These are phyloP conservation scores for Ogataea pignaliae DNA, from an alignment of 805 yeast species.

Conservation along the genomic window DNA sequence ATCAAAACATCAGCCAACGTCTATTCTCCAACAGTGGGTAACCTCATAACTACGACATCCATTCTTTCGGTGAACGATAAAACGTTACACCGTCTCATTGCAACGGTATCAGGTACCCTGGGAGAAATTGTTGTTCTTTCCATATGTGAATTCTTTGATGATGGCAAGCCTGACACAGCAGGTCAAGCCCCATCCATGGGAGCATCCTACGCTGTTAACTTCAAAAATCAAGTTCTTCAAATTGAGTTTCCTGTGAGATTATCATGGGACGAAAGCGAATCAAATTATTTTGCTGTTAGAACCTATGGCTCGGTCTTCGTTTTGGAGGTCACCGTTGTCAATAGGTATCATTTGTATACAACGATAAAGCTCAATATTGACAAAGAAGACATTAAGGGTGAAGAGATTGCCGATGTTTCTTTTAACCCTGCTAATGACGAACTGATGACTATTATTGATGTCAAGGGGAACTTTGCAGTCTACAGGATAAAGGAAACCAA, in stretches of 20 bases:
- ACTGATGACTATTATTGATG: slow-evolving; percentile 43
- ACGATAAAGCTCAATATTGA: slow-evolving; percentile 22
- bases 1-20: slow-evolving; percentile 23
- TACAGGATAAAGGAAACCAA: slow-evolving; percentile 22
- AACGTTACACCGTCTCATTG: background rate
- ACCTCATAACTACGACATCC: slow-evolving; percentile 14
- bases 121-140: slow-evolving; percentile 30
- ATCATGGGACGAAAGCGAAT: slow-evolving; percentile 4
- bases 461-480: slow-evolving; percentile 47
- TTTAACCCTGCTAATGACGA: slow-evolving; percentile 39
- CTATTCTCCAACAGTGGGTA: slow-evolving; percentile 35
- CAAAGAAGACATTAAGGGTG: slow-evolving; percentile 15
- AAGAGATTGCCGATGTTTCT: slow-evolving; percentile 35
- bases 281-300: slow-evolving; percentile 27
- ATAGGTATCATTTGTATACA: slow-evolving; percentile 10
- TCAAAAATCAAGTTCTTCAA: slow-evolving; percentile 29
- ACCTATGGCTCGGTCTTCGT: slow-evolving; percentile 27
- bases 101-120: slow-evolving; percentile 1
- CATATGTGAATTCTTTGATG: slow-evolving; percentile 7
- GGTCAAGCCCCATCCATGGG: slow-evolving; percentile 7
- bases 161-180: background rate
- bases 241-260: slow-evolving; percentile 19
- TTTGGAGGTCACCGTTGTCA: slow-evolving; percentile 18
- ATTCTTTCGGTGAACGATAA: background rate
- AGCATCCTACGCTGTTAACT: slow-evolving; percentile 13